Percentiles rank a stretch among this genome's conserved stretches.
Conservation (phyloP, 2,329 filamentous ascomycete species). For the Arthrinium puccinioides region DNA sequence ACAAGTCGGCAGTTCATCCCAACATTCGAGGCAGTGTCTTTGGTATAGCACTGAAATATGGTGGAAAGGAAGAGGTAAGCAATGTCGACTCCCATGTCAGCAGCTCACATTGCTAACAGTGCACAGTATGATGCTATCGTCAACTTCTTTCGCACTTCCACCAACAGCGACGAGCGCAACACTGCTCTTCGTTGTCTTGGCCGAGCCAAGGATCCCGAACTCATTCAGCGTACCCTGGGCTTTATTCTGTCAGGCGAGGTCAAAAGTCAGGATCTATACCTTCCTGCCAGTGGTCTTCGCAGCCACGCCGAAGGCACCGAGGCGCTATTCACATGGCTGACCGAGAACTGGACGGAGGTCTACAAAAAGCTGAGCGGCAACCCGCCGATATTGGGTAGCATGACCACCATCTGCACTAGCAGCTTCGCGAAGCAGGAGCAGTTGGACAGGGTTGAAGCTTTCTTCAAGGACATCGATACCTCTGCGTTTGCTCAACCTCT, state of each 20-base stretch:
- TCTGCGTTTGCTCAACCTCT: conserved; percentile 81
- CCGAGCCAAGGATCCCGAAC: conserved; percentile 65
- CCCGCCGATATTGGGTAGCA: conserved; percentile 74
- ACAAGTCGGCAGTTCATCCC: conserved; percentile 77
- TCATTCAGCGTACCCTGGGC: conserved; percentile 74
- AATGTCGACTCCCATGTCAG: neutral
- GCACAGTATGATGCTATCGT: conserved; percentile 66
- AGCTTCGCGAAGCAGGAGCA: conserved; percentile 75
- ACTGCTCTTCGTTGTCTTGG: conserved; percentile 80
- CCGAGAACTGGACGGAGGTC: conserved; percentile 80
- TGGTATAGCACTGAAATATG: conserved; percentile 74
- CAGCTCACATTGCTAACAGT: neutral
- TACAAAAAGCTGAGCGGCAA: conserved; percentile 78
- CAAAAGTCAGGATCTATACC: conserved; percentile 91
- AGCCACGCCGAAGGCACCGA: conserved; percentile 71
- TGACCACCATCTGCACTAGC: conserved; percentile 75
- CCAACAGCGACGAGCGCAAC: conserved; percentile 82
- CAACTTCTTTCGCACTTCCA: conserved; percentile 66
- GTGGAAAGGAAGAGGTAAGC: conserved; percentile 71
- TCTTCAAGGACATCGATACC: conserved; percentile 76
- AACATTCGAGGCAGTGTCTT: conserved; percentile 87
- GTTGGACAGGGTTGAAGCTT: conserved; percentile 66
- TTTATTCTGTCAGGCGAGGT: conserved; percentile 73
- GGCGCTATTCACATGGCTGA: conserved; percentile 77
- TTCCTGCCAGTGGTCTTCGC: conserved; percentile 74